phyloP scores from a whole-genome alignment of 1,284 basidiomycete species.

The Cystobasidium sp. region DNA sequence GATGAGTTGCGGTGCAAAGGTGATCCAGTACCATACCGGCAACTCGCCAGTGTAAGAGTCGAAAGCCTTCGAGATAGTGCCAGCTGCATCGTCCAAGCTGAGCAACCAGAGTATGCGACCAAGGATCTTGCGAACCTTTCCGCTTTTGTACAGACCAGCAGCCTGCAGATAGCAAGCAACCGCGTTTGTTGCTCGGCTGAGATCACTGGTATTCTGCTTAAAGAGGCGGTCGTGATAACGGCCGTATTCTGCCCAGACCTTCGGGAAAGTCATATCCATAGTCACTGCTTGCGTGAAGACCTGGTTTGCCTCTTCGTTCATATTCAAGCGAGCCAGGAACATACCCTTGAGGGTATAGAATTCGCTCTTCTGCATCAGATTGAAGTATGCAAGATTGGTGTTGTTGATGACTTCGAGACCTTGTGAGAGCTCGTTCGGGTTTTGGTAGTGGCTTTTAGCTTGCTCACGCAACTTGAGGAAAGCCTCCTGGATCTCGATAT shows the following conservation, averaged over 20 bases:
- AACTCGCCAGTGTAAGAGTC: constrained; percentile 96
- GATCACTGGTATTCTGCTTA: constrained; percentile 68
- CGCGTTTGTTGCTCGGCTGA: constrained; percentile 82
- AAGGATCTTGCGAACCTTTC: constrained; percentile 89
- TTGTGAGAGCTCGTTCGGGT: constrained; percentile 86
- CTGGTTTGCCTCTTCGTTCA: constrained; percentile 86
- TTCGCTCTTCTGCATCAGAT: constrained; percentile 90
- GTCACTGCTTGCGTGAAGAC: constrained; percentile 96
- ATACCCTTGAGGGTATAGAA: constrained; percentile 99
- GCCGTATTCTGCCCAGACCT: constrained; percentile 99
- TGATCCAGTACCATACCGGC: constrained; percentile 99
- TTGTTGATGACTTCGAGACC: constrained; percentile 99
- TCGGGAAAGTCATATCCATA: constrained; percentile 91
- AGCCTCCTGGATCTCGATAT: constrained; percentile 99
- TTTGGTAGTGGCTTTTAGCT: constrained; percentile 98
- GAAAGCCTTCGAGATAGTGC: constrained; percentile 83
- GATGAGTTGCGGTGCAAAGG: constrained; percentile 94
- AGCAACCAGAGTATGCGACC: constrained; percentile 95
- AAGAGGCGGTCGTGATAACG: constrained; percentile 92
- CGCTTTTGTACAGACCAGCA: constrained; percentile 91
- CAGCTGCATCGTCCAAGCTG: constrained; percentile 80
- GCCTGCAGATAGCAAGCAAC: constrained; percentile 98
- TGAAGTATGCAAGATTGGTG: constrained; percentile 99
- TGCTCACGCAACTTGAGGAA: constrained; percentile 99
- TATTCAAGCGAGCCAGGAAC: constrained; percentile 89